These are phyloP conservation scores for Cadophora gregata DNA, from an alignment of 2,329 filamentous ascomycete species.

Conservation along the genomic window DNA sequence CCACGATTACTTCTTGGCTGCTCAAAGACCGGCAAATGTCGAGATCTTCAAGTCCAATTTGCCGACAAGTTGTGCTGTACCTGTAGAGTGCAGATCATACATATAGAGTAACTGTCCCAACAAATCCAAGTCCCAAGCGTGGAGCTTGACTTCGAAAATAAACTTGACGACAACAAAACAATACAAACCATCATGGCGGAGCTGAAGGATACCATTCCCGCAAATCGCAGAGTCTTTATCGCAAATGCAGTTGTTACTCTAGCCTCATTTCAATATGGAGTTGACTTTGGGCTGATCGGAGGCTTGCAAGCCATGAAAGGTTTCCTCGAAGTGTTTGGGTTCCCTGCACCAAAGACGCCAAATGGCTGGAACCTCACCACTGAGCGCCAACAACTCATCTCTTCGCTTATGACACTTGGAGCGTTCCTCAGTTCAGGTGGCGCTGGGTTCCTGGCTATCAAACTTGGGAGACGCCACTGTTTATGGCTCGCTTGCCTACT, in stretches of 20 bases:
- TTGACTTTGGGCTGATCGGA: conserved; percentile 27
- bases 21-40: conserved; percentile 3
- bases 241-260: conserved; percentile 27
- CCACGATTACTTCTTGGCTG: background rate
- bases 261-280: conserved; percentile 33
- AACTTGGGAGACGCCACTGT: conserved; percentile 52
- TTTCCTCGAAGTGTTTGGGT: conserved; percentile 48
- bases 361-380: conserved; percentile 45
- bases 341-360: conserved; percentile 34
- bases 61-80: background rate
- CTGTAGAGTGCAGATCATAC: background rate
- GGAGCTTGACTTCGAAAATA: background rate
- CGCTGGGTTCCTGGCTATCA: conserved; percentile 52
- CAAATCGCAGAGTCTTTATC: conserved; percentile 21
- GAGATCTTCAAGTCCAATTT: background rate
- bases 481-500: conserved; percentile 54
- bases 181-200: conserved; percentile 1
- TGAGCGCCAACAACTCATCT: conserved; percentile 57
- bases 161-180: background rate
- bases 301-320: conserved; percentile 32
- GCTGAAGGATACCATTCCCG: conserved; percentile 19
- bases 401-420: conserved; percentile 56
- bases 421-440: conserved; percentile 53
- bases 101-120: background rate
- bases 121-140: background rate